Evolutionary conservation across 306 rosid species (phyloP), one percentile per base, ranked within the genome.

Genomic region (Hylodesmum podocarpum): DNA sequence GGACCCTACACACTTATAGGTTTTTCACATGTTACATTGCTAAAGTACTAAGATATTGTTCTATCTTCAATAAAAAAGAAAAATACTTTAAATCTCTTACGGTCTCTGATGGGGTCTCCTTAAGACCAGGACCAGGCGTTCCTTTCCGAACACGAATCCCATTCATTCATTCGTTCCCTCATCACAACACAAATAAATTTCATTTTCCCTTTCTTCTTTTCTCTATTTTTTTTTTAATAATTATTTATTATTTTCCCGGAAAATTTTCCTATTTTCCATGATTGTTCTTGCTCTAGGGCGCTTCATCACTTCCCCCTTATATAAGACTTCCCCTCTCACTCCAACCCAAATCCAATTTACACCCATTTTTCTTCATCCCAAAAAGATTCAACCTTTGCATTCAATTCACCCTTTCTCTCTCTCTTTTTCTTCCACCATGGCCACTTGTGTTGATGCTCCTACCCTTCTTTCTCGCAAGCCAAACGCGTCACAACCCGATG

Each of bases 361-460:
- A 9, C 77, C 82, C 76, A 31, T 70, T 34, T 68, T 47, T 28
- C 59, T 67, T 64, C 59, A 22, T 16, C 50, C 2, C 27, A 65
- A 5, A 44, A 83, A 80, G 64, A 12, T 59, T 9, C 84, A 1
- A 69, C 13, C 76, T 78, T 65, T 71, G 6, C 49, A 18, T 2
- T 12, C 46, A 47, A 49, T 51, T 34, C 31, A 49, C 13, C 71
- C 77, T 18, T 77, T 70, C 3, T 36, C 65, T 44, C 12, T 22
- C 21, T 5, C 3, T 8, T 65, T 9, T 10, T 70, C 78, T 71
- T 70, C 36, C 43, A 14, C 59, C 65, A 89, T 91, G 98, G 92
- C 91, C 3, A 84, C 93, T 78, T 91, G 96, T 40, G 76, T 90
- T 10, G 83, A 84, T 70, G n/a, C 80, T 15, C 41, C 82, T 0